Evolutionary conservation across 2,329 filamentous ascomycete genomes (phyloP), one percentile per base, ranked within the genome.

Genomic region (Alternaria tenuissima): DNA sequence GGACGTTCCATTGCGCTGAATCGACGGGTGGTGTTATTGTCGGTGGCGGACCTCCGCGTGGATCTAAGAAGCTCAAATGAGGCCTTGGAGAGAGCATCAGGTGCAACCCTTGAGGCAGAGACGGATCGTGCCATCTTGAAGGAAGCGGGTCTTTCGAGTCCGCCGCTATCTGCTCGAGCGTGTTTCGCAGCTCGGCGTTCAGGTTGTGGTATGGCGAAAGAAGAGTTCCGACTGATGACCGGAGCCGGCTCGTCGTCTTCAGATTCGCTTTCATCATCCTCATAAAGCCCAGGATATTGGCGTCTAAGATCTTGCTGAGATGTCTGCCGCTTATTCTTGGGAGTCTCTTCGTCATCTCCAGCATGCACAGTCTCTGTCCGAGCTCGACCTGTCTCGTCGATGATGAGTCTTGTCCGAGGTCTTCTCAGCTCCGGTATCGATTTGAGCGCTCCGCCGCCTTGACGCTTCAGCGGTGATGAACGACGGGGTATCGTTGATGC

Each of bases 301-400:
- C 64, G 65, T 55, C 71, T 66, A 22, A 72, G 53, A 30, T 76
- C 72, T 28, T 71, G 70, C 42, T 73, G 71, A 3, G 70, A 65
- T 12, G 67, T 60, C 20, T 59, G 67, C 5, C 67, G 63, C 18
- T 71, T 68, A 12, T 75, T 57, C 36, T 41, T 69, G 2, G 67
- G 73, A 8, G 74, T 74, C 18, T 74, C 73, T 3, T 75, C 76
- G 1, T 76, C 77, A 6, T 78, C 73, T 1, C 78, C 74, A 2
- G 69, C 67, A 47, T 75, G 67, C 28, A 77, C 70, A n/a, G 81
- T 82, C 65, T 83, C 80, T 6, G 82, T 82, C 11, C 82, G 75
- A 41, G 82, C 82, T 43, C 78, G 75, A 14, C 82, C 82, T 52
- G 74, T 80, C 62, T 83, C 81, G 63, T 84, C 82, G 36, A 84